Evolutionary conservation across 306 rosid genomes (phyloP).

Genomic region (Inga oerstediana): DNA sequence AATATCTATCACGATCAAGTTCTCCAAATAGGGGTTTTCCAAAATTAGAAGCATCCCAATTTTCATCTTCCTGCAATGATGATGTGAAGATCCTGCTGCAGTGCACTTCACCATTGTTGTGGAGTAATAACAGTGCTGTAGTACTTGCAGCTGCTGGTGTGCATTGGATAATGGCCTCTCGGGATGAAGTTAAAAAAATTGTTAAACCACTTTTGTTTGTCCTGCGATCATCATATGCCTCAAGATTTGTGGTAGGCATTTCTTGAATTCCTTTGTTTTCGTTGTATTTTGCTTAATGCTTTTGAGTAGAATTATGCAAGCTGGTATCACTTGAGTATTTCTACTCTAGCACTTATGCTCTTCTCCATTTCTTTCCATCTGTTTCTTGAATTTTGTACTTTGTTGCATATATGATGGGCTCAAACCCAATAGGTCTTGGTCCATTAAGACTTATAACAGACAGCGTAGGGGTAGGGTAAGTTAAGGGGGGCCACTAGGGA

Average conservation of each 20-base stretch:
- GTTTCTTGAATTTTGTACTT: slow-evolving; percentile 1
- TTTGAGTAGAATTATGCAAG: background rate
- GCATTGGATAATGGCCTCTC: slow-evolving; percentile 94
- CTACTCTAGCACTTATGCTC: background rate
- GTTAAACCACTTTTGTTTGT: slow-evolving; percentile 87
- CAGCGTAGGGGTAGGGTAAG: background rate
- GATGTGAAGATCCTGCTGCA: slow-evolving; percentile 83
- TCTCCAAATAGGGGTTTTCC: slow-evolving; percentile 49
- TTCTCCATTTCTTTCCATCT: slow-evolving; percentile 21
- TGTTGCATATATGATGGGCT: background rate
- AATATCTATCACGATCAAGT: slow-evolving; percentile 82
- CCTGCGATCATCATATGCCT: slow-evolving; percentile 77
- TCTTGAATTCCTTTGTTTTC: slow-evolving; percentile 28
- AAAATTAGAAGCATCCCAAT: slow-evolving; percentile 54
- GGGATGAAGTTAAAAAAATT: slow-evolving; percentile 61
- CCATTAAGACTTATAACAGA: background rate
- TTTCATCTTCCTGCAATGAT: slow-evolving; percentile 63
- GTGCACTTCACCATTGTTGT: slow-evolving; percentile 88
- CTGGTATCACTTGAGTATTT: background rate
- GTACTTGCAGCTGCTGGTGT: slow-evolving; percentile 93
- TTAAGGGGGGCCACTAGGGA: background rate
- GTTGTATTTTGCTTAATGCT: slow-evolving; percentile 7
- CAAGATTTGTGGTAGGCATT: slow-evolving; percentile 84
- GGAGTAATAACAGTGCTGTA: slow-evolving; percentile 97
- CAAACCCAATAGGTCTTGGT: background rate